These are phyloP conservation scores for Pseudozyma pruni DNA, from an alignment of 1,284 basidiomycete genomes.

Conservation along the genomic window DNA sequence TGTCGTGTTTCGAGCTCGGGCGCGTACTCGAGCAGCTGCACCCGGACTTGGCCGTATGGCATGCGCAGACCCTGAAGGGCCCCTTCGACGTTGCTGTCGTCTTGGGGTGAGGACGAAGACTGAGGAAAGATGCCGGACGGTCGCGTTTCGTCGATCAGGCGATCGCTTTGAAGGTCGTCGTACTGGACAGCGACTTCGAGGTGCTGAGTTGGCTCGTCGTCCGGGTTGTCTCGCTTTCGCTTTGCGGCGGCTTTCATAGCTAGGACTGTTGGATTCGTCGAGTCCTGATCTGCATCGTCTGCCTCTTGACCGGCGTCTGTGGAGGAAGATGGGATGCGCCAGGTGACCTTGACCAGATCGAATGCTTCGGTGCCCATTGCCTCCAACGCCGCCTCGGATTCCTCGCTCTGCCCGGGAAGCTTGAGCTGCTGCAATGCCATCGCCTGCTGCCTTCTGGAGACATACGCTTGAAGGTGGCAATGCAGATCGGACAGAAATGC, in stretches of 20 bases:
- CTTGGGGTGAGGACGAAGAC: not conserved
- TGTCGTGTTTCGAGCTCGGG: constrained; percentile 34
- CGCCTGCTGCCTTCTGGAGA: constrained; percentile 47
- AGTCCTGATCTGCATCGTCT: constrained; percentile 5
- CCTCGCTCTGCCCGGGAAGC: constrained; percentile 8
- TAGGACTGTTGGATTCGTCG: constrained; percentile 14
- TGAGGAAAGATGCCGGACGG: constrained; percentile 14
- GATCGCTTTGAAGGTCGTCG: constrained; percentile 44
- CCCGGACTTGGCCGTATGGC: constrained; percentile 28
- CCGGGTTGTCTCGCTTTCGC: constrained; percentile 22
- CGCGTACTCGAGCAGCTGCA: constrained; percentile 37
- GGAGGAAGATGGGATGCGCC: constrained; percentile 31
- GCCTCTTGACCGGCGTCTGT: not conserved
- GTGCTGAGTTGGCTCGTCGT: constrained; percentile 22
- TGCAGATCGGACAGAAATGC: constrained; percentile 49
- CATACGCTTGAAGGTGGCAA: constrained; percentile 49
- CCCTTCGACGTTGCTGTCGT: constrained; percentile 3
- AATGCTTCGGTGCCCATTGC: constrained; percentile 46
- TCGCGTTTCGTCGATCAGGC: constrained; percentile 33
- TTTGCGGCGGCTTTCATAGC: constrained; percentile 18
- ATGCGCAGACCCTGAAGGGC: constrained; percentile 19
- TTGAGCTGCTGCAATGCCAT: constrained; percentile 30
- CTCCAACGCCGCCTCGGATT: constrained; percentile 9
- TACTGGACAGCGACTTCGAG: constrained; percentile 40
- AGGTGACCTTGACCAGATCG: constrained; percentile 44